Evolutionary conservation across 371 early-diverging fungal species (phyloP).

Genomic region (Mucor racemosus): DNA sequence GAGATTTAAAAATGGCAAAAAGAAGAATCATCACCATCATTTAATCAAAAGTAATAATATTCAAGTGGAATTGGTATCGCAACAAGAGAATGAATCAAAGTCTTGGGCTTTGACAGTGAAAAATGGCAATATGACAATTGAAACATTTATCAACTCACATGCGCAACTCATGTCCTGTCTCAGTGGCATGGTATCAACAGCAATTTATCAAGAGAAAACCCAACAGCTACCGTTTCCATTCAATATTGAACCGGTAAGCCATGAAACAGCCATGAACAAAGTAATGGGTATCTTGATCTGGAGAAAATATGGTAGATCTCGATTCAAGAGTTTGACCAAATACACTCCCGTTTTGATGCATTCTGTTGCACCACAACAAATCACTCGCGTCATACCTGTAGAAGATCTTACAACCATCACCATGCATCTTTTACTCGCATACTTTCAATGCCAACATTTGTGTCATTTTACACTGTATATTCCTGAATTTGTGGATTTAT

Average conservation of each 20-base stretch:
- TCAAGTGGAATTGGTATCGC: background rate
- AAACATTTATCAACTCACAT: slow-evolving; percentile 39
- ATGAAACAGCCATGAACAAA: slow-evolving; percentile 5
- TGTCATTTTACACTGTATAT: slow-evolving; percentile 30
- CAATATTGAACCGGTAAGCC: background rate
- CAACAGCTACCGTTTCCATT: slow-evolving; percentile 13
- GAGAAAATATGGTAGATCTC: slow-evolving; percentile 40
- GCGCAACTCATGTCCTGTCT: slow-evolving; percentile 32
- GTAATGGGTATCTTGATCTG: slow-evolving; percentile 30
- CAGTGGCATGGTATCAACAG: slow-evolving; percentile 25
- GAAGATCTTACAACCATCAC: slow-evolving; percentile 17
- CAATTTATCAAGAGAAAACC: slow-evolving; percentile 29
- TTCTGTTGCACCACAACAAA: slow-evolving; percentile 1
- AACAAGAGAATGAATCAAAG: background rate
- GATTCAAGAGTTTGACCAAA: slow-evolving; percentile 28
- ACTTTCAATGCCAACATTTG: slow-evolving; percentile 34
- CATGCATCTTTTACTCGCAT: slow-evolving; percentile 29
- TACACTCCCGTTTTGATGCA: slow-evolving; percentile 11
- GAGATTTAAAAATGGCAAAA: background rate
- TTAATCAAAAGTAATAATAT: slow-evolving; percentile 3
- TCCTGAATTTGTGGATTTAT: slow-evolving; percentile 26
- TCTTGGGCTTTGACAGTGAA: slow-evolving; percentile 39
- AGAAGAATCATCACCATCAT: background rate
- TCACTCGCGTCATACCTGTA: background rate
- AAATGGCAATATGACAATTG: slow-evolving; percentile 35